These are phyloP conservation scores for Rhizopogon vesiculosus DNA, from an alignment of 768 basidiomycete genomes.

Conservation along the genomic window DNA sequence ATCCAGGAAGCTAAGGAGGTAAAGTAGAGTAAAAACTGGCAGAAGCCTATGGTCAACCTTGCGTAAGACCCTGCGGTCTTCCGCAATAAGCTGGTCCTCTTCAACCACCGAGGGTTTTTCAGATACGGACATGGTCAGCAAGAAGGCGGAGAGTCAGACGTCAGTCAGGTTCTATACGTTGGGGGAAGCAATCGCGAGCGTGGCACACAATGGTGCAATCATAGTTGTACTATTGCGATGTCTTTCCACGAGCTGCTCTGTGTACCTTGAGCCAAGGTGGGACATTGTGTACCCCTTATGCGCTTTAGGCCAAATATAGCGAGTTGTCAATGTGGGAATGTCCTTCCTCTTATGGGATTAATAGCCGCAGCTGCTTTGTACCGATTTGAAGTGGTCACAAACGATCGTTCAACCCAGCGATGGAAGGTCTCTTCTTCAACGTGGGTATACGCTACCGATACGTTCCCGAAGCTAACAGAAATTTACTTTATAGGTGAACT, in stretches of 20 bases:
- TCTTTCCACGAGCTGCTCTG: neutral
- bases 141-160: neutral
- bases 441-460: constrained; percentile 35
- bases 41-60: constrained; percentile 33
- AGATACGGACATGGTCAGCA: constrained; percentile 6
- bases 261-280: too few species aligned
- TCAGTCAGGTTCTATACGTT: neutral
- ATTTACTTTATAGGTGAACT: constrained; percentile 51
- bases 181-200: neutral
- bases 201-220: constrained; percentile 2
- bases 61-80: constrained; percentile 23
- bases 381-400: too few species aligned
- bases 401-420: constrained; percentile 21
- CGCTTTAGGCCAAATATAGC: too few species aligned
- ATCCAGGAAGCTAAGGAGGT: constrained; percentile 38
- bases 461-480: constrained; percentile 3
- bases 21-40: constrained; percentile 36
- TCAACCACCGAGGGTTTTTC: constrained; percentile 8
- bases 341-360: constrained; percentile 8
- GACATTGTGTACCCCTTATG: too few species aligned
- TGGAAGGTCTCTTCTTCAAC: constrained; percentile 92
- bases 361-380: too few species aligned
- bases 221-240: neutral
- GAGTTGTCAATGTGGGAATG: constrained; percentile 10
- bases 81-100: constrained; percentile 1